phyloP scores from a whole-genome alignment of 1,284 basidiomycete genomes.

The Lignosus rhinocerotis region DNA sequence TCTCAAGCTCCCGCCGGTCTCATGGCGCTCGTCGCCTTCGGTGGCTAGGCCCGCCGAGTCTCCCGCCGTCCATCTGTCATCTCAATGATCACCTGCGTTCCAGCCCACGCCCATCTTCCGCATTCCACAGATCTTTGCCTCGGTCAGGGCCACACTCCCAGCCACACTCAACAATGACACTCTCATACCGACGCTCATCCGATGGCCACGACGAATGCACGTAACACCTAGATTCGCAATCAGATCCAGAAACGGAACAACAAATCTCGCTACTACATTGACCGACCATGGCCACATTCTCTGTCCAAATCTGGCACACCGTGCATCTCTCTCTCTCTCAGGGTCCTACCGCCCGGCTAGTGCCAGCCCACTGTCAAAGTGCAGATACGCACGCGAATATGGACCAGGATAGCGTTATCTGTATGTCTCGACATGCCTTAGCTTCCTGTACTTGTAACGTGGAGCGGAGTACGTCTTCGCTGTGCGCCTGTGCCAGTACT shows the following conservation, averaged over 20 bases:
- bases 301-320: neutral
- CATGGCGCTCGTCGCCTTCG: neutral
- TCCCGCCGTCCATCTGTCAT: neutral
- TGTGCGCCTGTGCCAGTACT: too few species aligned
- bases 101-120: too few species aligned
- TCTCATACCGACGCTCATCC: neutral
- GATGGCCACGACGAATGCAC: neutral
- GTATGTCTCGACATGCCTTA: neutral
- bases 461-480: too few species aligned
- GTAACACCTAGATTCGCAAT: neutral
- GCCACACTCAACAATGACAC: neutral
- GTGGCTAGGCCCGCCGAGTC: conserved; percentile 10
- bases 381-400: neutral
- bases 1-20: conserved; percentile 7
- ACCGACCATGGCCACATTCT: neutral
- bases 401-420: neutral
- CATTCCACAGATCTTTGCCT: neutral
- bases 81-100: too few species aligned
- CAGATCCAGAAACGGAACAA: neutral
- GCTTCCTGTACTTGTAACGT: too few species aligned
- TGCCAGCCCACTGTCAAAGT: neutral
- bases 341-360: neutral
- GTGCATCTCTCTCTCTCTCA: neutral
- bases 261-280: neutral
- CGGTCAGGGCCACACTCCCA: neutral